Conservation (phyloP, 257 asterid genomes). For the Lycium barbarum region DNA sequence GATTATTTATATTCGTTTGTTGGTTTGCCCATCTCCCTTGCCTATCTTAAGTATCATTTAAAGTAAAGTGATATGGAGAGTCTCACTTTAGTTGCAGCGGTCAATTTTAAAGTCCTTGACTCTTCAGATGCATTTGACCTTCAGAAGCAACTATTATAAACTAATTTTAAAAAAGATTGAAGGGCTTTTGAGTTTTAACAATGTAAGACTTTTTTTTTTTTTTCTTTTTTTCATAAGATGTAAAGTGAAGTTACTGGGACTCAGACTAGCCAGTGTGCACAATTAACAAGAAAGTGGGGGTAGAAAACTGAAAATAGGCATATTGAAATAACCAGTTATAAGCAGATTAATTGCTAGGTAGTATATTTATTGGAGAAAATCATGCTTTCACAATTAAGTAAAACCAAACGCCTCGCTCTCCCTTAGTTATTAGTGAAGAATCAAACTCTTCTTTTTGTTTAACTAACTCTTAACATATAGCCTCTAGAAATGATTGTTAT, state of each 20-base stretch:
- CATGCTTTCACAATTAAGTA: conserved; percentile 1
- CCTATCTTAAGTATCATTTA: background rate
- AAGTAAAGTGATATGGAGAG: background rate
- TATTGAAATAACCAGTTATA: background rate
- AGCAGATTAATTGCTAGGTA: background rate
- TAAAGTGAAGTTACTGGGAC: background rate
- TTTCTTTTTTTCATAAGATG: background rate
- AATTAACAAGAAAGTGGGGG: background rate
- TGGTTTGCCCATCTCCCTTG: background rate
- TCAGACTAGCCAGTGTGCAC: background rate
- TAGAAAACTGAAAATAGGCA: background rate
- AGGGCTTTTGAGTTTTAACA: conserved; percentile 5
- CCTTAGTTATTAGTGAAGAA: background rate
- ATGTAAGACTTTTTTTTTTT: background rate
- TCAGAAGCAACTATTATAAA: background rate
- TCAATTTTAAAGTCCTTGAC: background rate
- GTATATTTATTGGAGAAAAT: background rate
- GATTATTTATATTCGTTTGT: background rate
- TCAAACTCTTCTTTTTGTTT: background rate
- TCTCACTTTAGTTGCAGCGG: background rate
- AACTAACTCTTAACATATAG: background rate
- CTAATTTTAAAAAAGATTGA: background rate
- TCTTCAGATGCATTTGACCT: conserved; percentile 16
- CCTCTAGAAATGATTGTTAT: conserved; percentile 20
- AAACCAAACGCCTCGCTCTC: background rate